These are phyloP conservation scores for Royoungia palumana DNA, from an alignment of 768 basidiomycete genomes.

Conservation along the genomic window DNA sequence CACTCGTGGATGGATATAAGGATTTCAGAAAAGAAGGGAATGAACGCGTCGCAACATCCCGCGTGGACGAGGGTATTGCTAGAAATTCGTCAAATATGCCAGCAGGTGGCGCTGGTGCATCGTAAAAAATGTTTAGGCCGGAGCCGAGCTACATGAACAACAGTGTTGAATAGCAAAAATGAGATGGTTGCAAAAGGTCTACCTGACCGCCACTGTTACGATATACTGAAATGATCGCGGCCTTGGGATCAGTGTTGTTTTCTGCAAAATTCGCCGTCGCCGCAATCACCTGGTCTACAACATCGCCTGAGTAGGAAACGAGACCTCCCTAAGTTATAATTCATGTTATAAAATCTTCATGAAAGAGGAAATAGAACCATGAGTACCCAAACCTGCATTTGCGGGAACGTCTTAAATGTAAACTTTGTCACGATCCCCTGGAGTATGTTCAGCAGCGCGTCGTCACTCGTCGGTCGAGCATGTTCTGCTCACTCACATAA, in stretches of 20 bases:
- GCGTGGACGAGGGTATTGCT: slow-evolving; percentile 7
- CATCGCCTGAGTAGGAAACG: slow-evolving; percentile 26
- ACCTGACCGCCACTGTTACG: slow-evolving; percentile 18
- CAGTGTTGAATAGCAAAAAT: too few species aligned
- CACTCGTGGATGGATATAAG: background rate
- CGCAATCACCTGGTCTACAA: background rate
- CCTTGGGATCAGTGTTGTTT: slow-evolving; percentile 14
- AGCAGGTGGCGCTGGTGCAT: slow-evolving; percentile 33
- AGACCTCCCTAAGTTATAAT: slow-evolving; percentile 45
- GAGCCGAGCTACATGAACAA: slow-evolving; percentile 5
- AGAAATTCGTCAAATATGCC: slow-evolving; percentile 28
- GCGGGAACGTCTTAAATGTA: slow-evolving; percentile 49
- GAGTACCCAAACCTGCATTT: slow-evolving; percentile 55
- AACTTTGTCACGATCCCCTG: slow-evolving; percentile 59
- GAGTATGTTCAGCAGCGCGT: too few species aligned
- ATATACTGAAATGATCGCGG: slow-evolving; percentile 40
- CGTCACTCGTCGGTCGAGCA: too few species aligned
- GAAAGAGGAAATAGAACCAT: background rate
- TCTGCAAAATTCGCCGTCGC: slow-evolving; percentile 13
- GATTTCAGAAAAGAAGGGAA: slow-evolving; percentile 17
- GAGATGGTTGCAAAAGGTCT: too few species aligned
- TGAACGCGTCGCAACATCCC: slow-evolving; percentile 7
- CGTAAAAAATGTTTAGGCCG: slow-evolving; percentile 50
- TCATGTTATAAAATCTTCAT: background rate
- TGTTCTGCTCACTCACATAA: slow-evolving; percentile 41